A percentile compares a stretch with the other conserved stretches of the same genome.
These are phyloP conservation scores for Dillenia turbinata DNA, from an alignment of 164 flowering plant genomes.

Conservation along the genomic window DNA sequence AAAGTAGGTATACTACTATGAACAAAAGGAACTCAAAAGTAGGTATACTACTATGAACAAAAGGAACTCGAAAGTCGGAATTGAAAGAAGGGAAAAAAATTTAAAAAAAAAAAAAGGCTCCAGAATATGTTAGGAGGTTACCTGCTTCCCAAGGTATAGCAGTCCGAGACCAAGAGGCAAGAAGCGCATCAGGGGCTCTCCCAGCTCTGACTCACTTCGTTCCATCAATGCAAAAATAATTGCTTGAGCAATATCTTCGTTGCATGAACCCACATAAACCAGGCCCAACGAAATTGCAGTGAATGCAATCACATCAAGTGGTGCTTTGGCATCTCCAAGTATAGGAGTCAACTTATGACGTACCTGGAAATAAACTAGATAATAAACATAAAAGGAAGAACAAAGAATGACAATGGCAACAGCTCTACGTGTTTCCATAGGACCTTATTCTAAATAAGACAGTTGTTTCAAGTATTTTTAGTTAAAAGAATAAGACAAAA, in stretches of 20 bases:
- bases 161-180: conserved; percentile 93
- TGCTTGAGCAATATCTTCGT: conserved; percentile 93
- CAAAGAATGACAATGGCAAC: neutral
- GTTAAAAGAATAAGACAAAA: too few species aligned
- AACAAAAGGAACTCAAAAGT: neutral
- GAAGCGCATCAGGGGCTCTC: conserved; percentile 76
- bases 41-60: neutral
- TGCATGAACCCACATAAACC: conserved; percentile 90
- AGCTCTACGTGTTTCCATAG: neutral
- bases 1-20: too few species aligned
- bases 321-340: conserved; percentile 68
- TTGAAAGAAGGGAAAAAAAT: too few species aligned
- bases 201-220: conserved; percentile 77
- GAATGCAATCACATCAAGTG: conserved; percentile 89
- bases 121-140: conserved; percentile 10
- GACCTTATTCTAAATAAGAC: too few species aligned
- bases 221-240: conserved; percentile 93
- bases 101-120: neutral
- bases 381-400: conserved; percentile 7
- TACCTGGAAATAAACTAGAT: conserved; percentile 37
- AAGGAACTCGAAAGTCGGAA: neutral
- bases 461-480: too few species aligned
- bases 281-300: conserved; percentile 89
- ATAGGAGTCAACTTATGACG: conserved; percentile 53
- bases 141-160: conserved; percentile 97